Conservation (phyloP, 2,329 filamentous ascomycete genomes). For the Trichoderma semiorbis region DNA sequence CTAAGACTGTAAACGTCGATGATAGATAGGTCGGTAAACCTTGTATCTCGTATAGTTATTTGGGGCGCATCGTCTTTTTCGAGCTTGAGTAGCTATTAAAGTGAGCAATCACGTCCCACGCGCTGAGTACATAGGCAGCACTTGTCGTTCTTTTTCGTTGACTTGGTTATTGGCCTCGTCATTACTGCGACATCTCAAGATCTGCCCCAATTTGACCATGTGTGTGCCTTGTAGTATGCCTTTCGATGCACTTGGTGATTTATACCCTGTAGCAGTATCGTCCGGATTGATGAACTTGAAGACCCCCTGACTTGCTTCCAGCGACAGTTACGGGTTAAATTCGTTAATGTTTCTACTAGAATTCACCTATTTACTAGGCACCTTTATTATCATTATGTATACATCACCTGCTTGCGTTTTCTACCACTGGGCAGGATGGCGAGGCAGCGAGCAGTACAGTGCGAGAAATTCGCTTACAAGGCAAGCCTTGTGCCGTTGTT, state of each 20-base stretch:
- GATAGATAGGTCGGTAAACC: rapidly evolving
- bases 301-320: not conserved
- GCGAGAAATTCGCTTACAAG: not conserved
- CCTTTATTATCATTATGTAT: no score
- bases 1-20: not conserved
- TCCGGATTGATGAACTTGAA: not conserved
- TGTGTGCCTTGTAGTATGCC: not conserved
- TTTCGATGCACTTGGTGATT: not conserved
- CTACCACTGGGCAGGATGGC: not conserved
- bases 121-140: not conserved
- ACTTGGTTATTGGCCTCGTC: not conserved
- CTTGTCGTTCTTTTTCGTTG: not conserved
- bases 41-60: no score
- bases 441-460: not conserved
- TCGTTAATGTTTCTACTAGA: not conserved
- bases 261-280: not conserved
- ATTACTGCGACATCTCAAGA: not conserved
- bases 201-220: not conserved
- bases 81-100: not conserved
- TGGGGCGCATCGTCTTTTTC: not conserved
- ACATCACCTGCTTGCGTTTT: not conserved
- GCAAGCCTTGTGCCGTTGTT: not conserved
- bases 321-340: not conserved
- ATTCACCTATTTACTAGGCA: not conserved
- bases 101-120: not conserved